phyloP scores from a whole-genome alignment of 2,329 filamentous ascomycete genomes.

The Paecilomyces formosus region DNA sequence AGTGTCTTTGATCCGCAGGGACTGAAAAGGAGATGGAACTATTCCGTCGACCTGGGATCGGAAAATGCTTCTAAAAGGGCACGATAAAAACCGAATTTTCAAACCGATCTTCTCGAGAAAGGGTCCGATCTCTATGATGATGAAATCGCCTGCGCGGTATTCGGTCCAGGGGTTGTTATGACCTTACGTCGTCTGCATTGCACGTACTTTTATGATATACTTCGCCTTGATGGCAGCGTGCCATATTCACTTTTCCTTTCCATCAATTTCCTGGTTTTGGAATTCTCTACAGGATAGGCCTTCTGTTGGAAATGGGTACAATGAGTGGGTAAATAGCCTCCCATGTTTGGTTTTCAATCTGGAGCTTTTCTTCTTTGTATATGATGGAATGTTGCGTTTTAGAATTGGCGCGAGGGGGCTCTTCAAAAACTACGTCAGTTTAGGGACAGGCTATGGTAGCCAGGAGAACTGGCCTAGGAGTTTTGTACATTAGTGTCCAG shows the following conservation, averaged over 20 bases:
- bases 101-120: not conserved
- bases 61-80: slow-evolving; percentile 24
- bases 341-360: not conserved
- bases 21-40: slow-evolving; percentile 38
- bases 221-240: not conserved
- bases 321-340: not conserved
- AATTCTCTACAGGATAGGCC: not conserved
- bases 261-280: not conserved
- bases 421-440: not conserved
- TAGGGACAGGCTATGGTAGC: not conserved
- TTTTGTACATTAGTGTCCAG: not conserved
- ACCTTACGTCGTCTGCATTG: not conserved
- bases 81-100: slow-evolving; percentile 15
- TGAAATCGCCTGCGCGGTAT: not conserved
- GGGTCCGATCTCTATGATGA: not conserved
- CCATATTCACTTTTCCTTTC: not conserved
- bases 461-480: not conserved
- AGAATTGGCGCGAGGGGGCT: not conserved
- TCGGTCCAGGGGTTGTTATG: not conserved
- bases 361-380: not conserved
- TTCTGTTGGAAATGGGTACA: not conserved
- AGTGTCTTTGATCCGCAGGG: slow-evolving; percentile 41
- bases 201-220: not conserved
- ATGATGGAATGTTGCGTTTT: not conserved
- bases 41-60: slow-evolving; percentile 24